These are phyloP conservation scores for Mortierella sp. DNA, from an alignment of 371 early-diverging fungal genomes.

Conservation along the genomic window DNA sequence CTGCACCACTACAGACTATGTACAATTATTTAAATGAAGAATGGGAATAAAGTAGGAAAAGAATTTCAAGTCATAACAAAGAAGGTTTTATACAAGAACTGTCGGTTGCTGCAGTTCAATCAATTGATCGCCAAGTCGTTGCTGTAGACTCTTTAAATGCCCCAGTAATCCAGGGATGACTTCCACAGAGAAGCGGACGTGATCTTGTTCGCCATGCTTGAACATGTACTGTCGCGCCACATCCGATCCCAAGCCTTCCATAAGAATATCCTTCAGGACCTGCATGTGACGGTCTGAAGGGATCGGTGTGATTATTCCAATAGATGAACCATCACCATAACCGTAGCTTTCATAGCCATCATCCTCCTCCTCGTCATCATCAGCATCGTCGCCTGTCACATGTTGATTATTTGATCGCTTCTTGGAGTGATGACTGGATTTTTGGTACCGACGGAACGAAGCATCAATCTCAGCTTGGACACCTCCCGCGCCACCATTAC, in stretches of 20 bases:
- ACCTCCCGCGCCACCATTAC: slow-evolving; percentile 3
- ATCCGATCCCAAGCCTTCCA: slow-evolving; percentile 49
- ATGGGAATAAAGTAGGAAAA: neutral
- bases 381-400: slow-evolving; percentile 2
- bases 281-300: slow-evolving; percentile 57
- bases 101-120: slow-evolving; percentile 29
- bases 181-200: slow-evolving; percentile 56
- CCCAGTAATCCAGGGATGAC: slow-evolving; percentile 55
- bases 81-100: slow-evolving; percentile 20
- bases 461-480: slow-evolving; percentile 33
- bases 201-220: slow-evolving; percentile 50
- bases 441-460: slow-evolving; percentile 36
- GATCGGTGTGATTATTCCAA: slow-evolving; percentile 48
- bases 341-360: slow-evolving; percentile 43
- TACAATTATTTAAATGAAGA: neutral
- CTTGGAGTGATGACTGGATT: slow-evolving; percentile 22
- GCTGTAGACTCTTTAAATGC: slow-evolving; percentile 46
- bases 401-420: slow-evolving; percentile 2
- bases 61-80: neutral
- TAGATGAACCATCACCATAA: slow-evolving; percentile 23
- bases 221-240: slow-evolving; percentile 44
- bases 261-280: slow-evolving; percentile 54
- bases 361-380: slow-evolving; percentile 29
- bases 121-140: slow-evolving; percentile 41
- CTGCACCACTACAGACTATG: neutral